Percentiles rank a stretch among this genome's conserved stretches.
These are phyloP conservation scores for Salvia miltiorrhiza DNA, from an alignment of 257 asterid species.

Conservation along the genomic window DNA sequence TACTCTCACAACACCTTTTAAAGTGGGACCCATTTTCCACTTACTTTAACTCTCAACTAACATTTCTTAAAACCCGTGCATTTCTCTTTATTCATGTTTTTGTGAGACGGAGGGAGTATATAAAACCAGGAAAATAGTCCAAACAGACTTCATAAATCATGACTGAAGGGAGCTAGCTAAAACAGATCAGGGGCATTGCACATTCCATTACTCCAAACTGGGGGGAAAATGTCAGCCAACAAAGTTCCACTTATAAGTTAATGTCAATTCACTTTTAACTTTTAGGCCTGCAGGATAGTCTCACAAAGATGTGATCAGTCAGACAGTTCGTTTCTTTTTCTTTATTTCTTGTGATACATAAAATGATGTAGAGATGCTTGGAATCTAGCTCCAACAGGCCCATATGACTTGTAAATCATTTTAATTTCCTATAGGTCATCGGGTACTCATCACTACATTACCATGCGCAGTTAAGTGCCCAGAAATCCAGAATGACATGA, in stretches of 20 bases:
- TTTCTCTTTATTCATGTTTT: no score
- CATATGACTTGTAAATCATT: constrained; percentile 8
- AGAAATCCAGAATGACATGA: background rate
- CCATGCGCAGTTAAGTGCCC: background rate
- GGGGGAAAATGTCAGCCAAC: background rate
- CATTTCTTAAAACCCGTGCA: no score
- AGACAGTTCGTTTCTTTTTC: background rate
- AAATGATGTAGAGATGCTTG: background rate
- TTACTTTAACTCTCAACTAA: no score
- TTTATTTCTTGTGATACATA: background rate
- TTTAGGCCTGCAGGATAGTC: background rate
- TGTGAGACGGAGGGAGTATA: no score
- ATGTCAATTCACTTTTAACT: background rate
- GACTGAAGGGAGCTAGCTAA: no score
- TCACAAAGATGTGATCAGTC: background rate
- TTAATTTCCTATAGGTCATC: background rate
- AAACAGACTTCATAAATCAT: background rate
- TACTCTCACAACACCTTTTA: no score
- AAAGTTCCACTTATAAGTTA: background rate
- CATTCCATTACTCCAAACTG: background rate
- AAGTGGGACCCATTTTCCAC: no score
- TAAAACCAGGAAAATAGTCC: background rate
- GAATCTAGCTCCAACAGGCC: background rate
- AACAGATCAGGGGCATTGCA: background rate
- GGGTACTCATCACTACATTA: background rate